Percentiles rank a stretch among this genome's conserved stretches.
These are phyloP conservation scores for Sporothrix brasiliensis DNA, from an alignment of 2,329 filamentous ascomycete species.

Conservation along the genomic window DNA sequence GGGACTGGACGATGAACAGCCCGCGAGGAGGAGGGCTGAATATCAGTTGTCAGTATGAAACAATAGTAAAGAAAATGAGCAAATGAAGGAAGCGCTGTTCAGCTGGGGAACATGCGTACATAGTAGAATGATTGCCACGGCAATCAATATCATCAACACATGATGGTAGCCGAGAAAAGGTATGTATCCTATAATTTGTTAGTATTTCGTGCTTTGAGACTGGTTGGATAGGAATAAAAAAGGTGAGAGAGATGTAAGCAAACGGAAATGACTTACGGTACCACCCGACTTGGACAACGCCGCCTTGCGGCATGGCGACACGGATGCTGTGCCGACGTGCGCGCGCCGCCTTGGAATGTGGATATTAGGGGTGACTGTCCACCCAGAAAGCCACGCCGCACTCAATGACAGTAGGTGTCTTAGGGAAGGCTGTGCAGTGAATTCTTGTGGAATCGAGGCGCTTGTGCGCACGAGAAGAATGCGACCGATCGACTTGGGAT, in stretches of 20 bases:
- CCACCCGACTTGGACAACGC: constrained; percentile 53
- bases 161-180: constrained; percentile 75
- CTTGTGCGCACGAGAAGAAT: constrained; percentile 23
- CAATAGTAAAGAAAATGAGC: background rate
- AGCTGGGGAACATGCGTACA: constrained; percentile 63
- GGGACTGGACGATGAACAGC: constrained; percentile 94
- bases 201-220: background rate
- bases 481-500: background rate
- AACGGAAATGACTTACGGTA: constrained; percentile 47
- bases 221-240: background rate
- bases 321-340: constrained; percentile 23
- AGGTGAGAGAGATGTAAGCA: background rate
- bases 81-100: background rate
- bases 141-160: constrained; percentile 97
- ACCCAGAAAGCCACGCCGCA: constrained; percentile 20
- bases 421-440: background rate
- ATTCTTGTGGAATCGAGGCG: constrained; percentile 4
- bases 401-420: constrained; percentile 12
- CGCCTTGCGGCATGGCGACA: constrained; percentile 41
- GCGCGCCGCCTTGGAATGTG: constrained; percentile 28
- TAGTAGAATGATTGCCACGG: constrained; percentile 87
- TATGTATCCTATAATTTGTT: constrained; percentile 56
- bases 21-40: constrained; percentile 84
- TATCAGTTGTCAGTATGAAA: constrained; percentile 16
- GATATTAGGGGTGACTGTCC: constrained; percentile 25